Evolutionary conservation across 2,329 filamentous ascomycete species (phyloP), one percentile per base, ranked within the genome.

Genomic region (Chaetomium strumarium): DNA sequence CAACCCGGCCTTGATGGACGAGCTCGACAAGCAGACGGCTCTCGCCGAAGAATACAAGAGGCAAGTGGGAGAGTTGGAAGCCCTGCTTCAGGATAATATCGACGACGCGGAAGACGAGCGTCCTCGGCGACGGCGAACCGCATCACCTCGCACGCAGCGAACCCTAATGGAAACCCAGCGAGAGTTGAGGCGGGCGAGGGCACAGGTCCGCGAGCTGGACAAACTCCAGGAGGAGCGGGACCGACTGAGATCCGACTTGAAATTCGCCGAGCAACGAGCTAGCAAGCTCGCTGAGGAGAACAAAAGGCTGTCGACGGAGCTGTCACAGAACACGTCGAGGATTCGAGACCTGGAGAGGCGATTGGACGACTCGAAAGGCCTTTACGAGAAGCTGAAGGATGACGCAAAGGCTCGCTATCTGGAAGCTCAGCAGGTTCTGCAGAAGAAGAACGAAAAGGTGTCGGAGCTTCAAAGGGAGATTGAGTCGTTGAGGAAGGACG

Each of bases 41-140:
- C 68, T 83, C 12, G 77, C 78, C 13, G 67, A 75, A 1, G 76
- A 83, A 57, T 84, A 85, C 65, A 76, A 77, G 56, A 72, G 73
- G 29, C 79, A 79, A 49, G 79, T 84, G 9, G 76, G 80, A 55
- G 78, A 84, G 56, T 70, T 85, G 49, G 79, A 83, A 53, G 67
- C 68, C 3, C 67, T 76, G 58, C 68, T 78, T 14, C 76, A 72
- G 53, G 72, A 73, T 2, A 71, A 68, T 9, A 67, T 67, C 42
- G 49, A 57, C 3, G 53, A 58, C 10, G 33, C 24, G 20, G 68
- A 71, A 31, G 66, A 70, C 2, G 65, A 65, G 13, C 60, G 56
- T n/a, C 66, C 64, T 14, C 68, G 66, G 19, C 68, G 67, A 38
- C 67, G 69, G 19, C 67, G 71, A 33, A 65, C 68, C 16, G 66